Evolutionary conservation across 306 rosid genomes (phyloP), one percentile per base, ranked within the genome.

Genomic region (Fragaria nilgerrensis): DNA sequence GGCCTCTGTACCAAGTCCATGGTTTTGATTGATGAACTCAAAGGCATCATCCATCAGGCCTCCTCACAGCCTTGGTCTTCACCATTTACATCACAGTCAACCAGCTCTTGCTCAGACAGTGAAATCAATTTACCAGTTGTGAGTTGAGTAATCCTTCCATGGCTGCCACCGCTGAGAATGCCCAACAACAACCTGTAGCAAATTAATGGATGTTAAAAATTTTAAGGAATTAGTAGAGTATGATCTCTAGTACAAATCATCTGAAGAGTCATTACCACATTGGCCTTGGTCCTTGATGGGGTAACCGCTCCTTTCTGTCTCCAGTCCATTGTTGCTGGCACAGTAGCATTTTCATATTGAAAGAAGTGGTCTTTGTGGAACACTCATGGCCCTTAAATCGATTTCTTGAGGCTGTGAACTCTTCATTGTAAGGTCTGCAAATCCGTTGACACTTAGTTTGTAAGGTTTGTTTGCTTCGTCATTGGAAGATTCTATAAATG

Each of bases 71-170:
- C 87, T 68, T 80, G 80, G 61, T 81, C 86, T 4, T 84, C 84
- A 9, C 86, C 83, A 9, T 12, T 65, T 7, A 73, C 78, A 53
- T 86, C 92, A 71, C 92, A 85, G 62, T 86, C 88, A 52, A 84
- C 84, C 19, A 86, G 82, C 77, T 88, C 88, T 82, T 88, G 90
- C 73, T 85, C 86, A 0, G 84, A 86, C 29, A 84, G 74, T n/a
- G 85, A 86, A 53, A 80, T 75, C 76, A 85, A 50, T 2, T 81
- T 77, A 2, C 86, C 80, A 25, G 82, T 66, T 11, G 34, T 78
- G 13, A 82, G n/a, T 58, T 47, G 17, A 19, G 81, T 79, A 29
- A 78, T 74, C 86, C 87, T 80, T 86, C 87, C 0, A 79, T 86
- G 55, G 86, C 80, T 15, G 87, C 87, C 29, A 86, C 83, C 29